A percentile compares a stretch with the other conserved stretches of the same genome.
Evolutionary conservation across 371 early-diverging fungal genomes (phyloP).

Genomic region (Haplosporangium sp.): DNA sequence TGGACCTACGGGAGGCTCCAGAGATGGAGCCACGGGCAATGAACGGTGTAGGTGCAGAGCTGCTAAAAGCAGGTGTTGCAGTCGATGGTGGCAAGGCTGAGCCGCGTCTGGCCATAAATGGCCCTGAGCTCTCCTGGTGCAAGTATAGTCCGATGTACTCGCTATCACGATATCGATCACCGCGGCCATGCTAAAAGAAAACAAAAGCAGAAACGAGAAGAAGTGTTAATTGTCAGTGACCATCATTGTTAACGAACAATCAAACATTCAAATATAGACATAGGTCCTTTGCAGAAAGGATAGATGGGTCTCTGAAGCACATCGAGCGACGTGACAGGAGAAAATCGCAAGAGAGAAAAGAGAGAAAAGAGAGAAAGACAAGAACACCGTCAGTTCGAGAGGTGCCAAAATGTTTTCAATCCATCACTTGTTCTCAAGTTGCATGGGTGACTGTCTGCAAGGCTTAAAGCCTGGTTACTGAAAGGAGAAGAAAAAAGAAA

Average conservation of each 20-base stretch:
- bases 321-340: not conserved
- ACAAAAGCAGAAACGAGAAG: not conserved
- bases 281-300: not conserved
- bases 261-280: constrained; percentile 6
- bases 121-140: constrained; percentile 33
- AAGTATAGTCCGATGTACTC: constrained; percentile 49
- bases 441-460: not conserved
- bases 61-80: constrained; percentile 6
- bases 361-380: constrained; percentile 8
- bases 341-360: not conserved
- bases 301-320: constrained; percentile 11
- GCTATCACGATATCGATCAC: constrained; percentile 52
- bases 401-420: constrained; percentile 23
- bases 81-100: constrained; percentile 5
- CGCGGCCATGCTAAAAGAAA: constrained; percentile 46
- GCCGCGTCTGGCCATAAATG: constrained; percentile 18
- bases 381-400: constrained; percentile 38
- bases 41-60: constrained; percentile 30
- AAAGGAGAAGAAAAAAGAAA: not conserved
- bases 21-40: constrained; percentile 28
- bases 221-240: constrained; percentile 3
- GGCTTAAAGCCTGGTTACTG: too few species aligned
- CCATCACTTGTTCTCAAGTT: constrained; percentile 1
- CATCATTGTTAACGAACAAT: not conserved
- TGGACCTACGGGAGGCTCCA: constrained; percentile 26